Conservation (phyloP, 2,329 filamentous ascomycete genomes). For the Colletotrichum nymphaeae region DNA sequence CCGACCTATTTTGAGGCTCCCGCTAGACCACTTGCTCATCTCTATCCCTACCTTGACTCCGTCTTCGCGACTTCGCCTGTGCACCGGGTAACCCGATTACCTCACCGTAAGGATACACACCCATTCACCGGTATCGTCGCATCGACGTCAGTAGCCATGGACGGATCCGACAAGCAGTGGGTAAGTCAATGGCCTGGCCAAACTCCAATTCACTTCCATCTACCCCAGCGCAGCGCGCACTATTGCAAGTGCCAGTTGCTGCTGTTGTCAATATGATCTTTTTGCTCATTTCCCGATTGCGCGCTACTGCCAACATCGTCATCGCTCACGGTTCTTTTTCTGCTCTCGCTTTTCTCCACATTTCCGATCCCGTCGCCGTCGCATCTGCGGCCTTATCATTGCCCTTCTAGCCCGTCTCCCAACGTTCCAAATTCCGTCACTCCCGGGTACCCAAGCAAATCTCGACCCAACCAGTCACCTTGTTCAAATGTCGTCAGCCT, state of each 20-base stretch:
- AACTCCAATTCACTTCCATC: not conserved
- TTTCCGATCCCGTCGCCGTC: constrained; percentile 13
- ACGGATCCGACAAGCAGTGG: constrained; percentile 59
- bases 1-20: not conserved
- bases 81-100: not conserved
- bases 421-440: constrained; percentile 28
- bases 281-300: not conserved
- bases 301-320: constrained; percentile 20
- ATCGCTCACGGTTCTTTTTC: constrained; percentile 23
- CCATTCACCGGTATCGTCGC: not conserved
- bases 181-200: constrained; percentile 46
- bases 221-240: not conserved
- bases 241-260: not conserved
- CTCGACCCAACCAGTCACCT: not conserved
- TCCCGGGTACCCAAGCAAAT: constrained; percentile 4
- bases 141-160: constrained; percentile 24
- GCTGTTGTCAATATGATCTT: constrained; percentile 13
- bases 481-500: not conserved
- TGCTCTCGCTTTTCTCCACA: constrained; percentile 8
- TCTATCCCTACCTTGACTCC: not conserved
- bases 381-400: constrained; percentile 22
- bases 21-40: not conserved
- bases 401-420: constrained; percentile 8
- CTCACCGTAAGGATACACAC: not conserved
- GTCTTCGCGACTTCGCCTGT: not conserved